phyloP scores from a whole-genome alignment of 1,139 yeast species.

The Meyerozyma athensensis region DNA sequence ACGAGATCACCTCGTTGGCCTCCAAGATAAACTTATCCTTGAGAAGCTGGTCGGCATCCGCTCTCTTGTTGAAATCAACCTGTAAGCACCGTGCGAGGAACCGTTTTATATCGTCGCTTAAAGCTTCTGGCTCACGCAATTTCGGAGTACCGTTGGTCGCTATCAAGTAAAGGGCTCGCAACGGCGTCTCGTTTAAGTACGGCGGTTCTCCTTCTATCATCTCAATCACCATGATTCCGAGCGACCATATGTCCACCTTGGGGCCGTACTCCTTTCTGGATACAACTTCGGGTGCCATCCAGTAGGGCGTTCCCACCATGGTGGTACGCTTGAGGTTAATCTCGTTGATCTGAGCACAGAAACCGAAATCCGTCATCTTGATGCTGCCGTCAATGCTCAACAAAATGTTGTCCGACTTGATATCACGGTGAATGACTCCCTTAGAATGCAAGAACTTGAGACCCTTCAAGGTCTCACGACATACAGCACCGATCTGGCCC shows the following conservation, averaged over 20 bases:
- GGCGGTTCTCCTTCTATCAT: constrained; percentile 99
- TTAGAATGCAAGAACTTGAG: constrained; percentile 82
- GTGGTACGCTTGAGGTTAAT: constrained; percentile 83
- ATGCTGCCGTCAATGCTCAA: constrained; percentile 81
- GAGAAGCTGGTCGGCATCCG: constrained; percentile 72
- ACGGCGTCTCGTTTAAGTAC: constrained; percentile 89
- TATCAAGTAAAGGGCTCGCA: constrained; percentile 84
- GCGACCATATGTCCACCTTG: constrained; percentile 95
- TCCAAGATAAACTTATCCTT: constrained; percentile 65
- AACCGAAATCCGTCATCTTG: constrained; percentile 85
- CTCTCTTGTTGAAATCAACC: constrained; percentile 82
- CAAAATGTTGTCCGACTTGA: constrained; percentile 88
- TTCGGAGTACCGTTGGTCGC: constrained; percentile 96
- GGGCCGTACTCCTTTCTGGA: constrained; percentile 93
- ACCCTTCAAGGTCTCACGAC: constrained; percentile 85
- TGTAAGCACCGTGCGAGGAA: constrained; percentile 78
- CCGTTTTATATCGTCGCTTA: constrained; percentile 59
- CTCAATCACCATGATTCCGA: constrained; percentile 96
- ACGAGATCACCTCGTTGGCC: constrained; percentile 68
- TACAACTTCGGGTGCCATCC: constrained; percentile 99
- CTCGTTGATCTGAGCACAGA: constrained; percentile 95
- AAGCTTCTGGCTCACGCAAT: constrained; percentile 80
- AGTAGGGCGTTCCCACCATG: constrained; percentile 99
- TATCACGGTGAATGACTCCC: constrained; percentile 95
- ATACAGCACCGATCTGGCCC: constrained; percentile 96